These are phyloP conservation scores for Phytophthora cajani DNA, from an alignment of 352 stramenopile genomes.

Conservation along the genomic window DNA sequence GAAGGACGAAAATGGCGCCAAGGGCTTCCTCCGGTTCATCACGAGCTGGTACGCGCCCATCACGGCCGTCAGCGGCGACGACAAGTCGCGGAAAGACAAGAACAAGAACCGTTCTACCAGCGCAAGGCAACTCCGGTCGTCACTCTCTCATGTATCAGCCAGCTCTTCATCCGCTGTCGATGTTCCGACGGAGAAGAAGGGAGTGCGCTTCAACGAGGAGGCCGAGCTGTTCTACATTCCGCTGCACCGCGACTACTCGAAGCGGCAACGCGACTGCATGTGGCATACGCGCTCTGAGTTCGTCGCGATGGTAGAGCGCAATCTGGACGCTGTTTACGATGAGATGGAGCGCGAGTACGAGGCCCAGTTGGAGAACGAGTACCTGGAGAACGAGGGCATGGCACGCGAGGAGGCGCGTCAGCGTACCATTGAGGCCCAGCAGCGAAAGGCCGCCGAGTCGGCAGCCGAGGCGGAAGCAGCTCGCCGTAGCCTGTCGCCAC, in stretches of 20 bases:
- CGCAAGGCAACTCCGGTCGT: conserved; percentile 27
- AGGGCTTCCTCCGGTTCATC: conserved; percentile 85
- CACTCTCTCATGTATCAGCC: conserved; percentile 29
- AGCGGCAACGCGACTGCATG: conserved; percentile 86
- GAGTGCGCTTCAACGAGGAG: conserved; percentile 77
- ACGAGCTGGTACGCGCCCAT: conserved; percentile 74
- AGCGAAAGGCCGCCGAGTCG: conserved; percentile 29
- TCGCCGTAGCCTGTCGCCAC: conserved; percentile 40
- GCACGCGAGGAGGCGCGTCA: conserved; percentile 67
- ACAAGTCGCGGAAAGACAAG: conserved; percentile 29
- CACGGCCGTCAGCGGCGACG: conserved; percentile 39
- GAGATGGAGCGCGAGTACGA: conserved; percentile 90
- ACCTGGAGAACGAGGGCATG: conserved; percentile 78
- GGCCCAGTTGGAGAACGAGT: conserved; percentile 67
- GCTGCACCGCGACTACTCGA: conserved; percentile 84
- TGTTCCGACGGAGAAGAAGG: conserved; percentile 34
- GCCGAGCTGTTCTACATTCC: conserved; percentile 90
- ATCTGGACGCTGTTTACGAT: conserved; percentile 86
- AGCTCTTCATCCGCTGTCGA: conserved; percentile 20
- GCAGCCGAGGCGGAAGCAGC: conserved; percentile 32
- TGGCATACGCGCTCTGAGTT: conserved; percentile 87
- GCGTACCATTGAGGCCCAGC: conserved; percentile 48
- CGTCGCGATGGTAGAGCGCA: conserved; percentile 89
- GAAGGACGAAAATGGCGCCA: conserved; percentile 47
- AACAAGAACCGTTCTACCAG: conserved; percentile 1